Base-by-base conservation (phyloP, 208 protist genomes). In the Leishmania braziliensis region DNA sequence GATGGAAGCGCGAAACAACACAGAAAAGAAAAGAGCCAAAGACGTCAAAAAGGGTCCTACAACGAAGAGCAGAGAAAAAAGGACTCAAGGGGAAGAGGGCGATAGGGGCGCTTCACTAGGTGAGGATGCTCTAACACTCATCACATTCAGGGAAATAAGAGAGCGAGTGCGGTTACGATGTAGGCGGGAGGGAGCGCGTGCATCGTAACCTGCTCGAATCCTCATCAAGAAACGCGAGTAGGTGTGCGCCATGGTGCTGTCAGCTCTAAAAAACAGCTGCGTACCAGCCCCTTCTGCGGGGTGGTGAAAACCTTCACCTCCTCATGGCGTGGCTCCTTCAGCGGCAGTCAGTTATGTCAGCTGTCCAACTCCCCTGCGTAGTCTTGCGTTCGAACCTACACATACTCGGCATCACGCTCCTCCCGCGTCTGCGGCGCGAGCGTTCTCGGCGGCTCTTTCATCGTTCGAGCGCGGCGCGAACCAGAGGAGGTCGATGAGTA, bases 371-470 rank as follows among this genome's bases (percentile, higher is more conserved):
- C 23, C 12, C 16, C 56, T 33, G 54, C 36, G 9, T 20, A 14
- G 8, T 6, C 39, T 63, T 66, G 33, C 5, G 53, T 51, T 18
- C 23, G 56, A 26, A 48, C 74, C 14, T 26, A 16, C 36, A 39
- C 60, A 33, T 79, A 5, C 43, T 46, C 62, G 10, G 76, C 48
- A 29, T 71, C 76, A 36, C 23, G 33, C 62, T 62, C 76, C 50
- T 79, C 76, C 26, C 63, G 63, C 36, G 20, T 53, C 33, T 14
- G 39, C 10, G 23, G 75, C 20, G 54, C n/a, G 62, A 58, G 58
- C 5, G 26, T 56, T 36, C 6, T 23, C 5, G 43, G 0, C 39
- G 62, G 3, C n/a, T 53, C 62, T 46, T 14, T 26, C 63, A 79
- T 79, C 63, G 71, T 48, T 12, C 50, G 39, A 39, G 48, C 10